Base-by-base conservation (phyloP, 768 basidiomycete species). In the Trametes cubensis region DNA sequence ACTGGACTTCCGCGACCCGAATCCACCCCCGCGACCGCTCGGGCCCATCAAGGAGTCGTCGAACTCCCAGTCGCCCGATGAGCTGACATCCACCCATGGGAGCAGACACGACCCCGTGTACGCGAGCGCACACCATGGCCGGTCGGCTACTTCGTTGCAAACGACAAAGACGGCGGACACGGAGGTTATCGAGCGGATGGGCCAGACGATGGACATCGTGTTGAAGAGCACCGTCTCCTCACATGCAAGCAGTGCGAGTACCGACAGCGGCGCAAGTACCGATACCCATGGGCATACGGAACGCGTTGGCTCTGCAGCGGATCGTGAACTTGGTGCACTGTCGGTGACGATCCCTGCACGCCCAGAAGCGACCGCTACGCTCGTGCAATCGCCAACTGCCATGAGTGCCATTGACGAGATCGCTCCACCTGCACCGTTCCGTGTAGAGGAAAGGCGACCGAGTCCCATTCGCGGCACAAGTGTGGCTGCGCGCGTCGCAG, bases 1-100 rank as follows among this genome's bases (percentile, higher is more conserved):
- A 70, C 67, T 70, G 13, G 87, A 91, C 21, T 83, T 94, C 69
- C 83, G 90, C 21, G 93, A 95, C 73, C 93, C 94, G 0, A 86
- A 87, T 54, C 90, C 92, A 1, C 84, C 84, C 4, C 92, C 92
- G n/a, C 78, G 65, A 4, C 0, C 79, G 79, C 78, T 94, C 5
- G 76, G 79, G 47, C 75, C 84, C 3, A 85, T 90, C 55, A 81
- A 84, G 58, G 84, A 89, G 71, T 79, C 79, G 48, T 64, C 74
- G 17, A 73, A 77, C 44, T 78, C 80, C 21, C 64, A 57, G 14
- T 62, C 70, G 25, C 66, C 67, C 45, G 55, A 55, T 11, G 61
- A 67, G 15, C 57, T 61, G 26, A 40, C 55, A 46, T 28, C 61
- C 38, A n/a, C 48, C 52, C 58, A 58, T 4, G 63, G 66, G 38